Evolutionary conservation across 1,284 basidiomycete species (phyloP).

Genomic region (Sporisorium exsertum): DNA sequence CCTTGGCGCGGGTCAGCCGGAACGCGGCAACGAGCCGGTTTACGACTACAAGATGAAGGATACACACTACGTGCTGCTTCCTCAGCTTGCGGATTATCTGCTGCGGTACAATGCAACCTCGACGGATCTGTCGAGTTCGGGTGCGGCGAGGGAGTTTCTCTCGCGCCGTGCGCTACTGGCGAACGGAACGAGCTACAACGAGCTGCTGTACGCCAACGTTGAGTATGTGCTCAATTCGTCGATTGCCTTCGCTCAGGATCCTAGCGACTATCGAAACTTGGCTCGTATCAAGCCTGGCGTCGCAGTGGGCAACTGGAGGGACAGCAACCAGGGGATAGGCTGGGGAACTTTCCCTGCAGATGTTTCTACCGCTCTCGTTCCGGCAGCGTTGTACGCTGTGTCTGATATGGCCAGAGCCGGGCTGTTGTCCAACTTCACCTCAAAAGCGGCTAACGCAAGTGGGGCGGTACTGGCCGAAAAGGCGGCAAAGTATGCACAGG

Average conservation of each 20-base stretch:
- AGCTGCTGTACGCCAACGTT: constrained; percentile 69
- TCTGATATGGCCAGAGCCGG: constrained; percentile 69
- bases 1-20: constrained; percentile 69
- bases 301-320: constrained; percentile 73
- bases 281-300: constrained; percentile 70
- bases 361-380: constrained; percentile 73
- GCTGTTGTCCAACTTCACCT: constrained; percentile 65
- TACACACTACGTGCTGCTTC: constrained; percentile 72
- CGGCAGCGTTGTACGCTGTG: constrained; percentile 73
- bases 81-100: constrained; percentile 71
- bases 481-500: constrained; percentile 65
- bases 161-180: constrained; percentile 69
- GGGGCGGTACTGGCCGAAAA: constrained; percentile 54
- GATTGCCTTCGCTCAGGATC: constrained; percentile 69
- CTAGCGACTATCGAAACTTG: constrained; percentile 58
- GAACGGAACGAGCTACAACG: constrained; percentile 69
- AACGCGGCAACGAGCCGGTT: constrained; percentile 70
- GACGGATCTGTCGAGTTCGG: constrained; percentile 49
- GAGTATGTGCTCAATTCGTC: constrained; percentile 67
- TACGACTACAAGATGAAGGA: constrained; percentile 72
- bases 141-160: constrained; percentile 57
- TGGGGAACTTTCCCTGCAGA: constrained; percentile 73
- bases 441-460: constrained; percentile 4
- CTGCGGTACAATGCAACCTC: constrained; percentile 58
- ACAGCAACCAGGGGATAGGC: constrained; percentile 73